Conservation (phyloP, 1,284 basidiomycete genomes). For the Xanthoconium separans region DNA sequence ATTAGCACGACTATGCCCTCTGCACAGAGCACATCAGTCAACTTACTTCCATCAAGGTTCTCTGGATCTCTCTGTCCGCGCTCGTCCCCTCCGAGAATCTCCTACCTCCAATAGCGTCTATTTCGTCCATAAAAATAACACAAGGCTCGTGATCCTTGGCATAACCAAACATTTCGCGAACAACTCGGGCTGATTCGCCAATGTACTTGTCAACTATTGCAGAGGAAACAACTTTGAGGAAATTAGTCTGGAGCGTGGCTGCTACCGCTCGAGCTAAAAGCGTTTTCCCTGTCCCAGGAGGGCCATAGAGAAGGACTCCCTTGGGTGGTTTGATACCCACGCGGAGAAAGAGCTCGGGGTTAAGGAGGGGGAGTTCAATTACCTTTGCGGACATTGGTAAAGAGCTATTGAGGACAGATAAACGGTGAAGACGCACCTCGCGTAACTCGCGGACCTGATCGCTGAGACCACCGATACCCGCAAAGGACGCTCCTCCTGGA, state of each 20-base stretch:
- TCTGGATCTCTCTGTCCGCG: conserved; percentile 98
- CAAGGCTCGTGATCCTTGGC: conserved; percentile 97
- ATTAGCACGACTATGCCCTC: not conserved
- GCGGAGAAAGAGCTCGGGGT: conserved; percentile 92
- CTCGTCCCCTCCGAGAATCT: conserved; percentile 98
- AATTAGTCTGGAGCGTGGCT: conserved; percentile 94
- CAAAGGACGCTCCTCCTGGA: conserved; percentile 93
- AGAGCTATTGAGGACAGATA: not conserved
- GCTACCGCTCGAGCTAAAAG: conserved; percentile 95
- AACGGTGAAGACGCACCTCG: conserved; percentile 59
- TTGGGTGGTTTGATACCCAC: conserved; percentile 97
- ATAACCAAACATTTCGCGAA: conserved; percentile 99
- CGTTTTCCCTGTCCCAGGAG: conserved; percentile 96
- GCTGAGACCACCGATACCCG: conserved; percentile 93
- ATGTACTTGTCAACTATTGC: conserved; percentile 99
- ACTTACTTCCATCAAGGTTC: conserved; percentile 94
- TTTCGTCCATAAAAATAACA: conserved; percentile 99
- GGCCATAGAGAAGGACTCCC: conserved; percentile 91
- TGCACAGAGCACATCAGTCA: not conserved
- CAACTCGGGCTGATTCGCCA: conserved; percentile 92
- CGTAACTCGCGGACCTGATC: conserved; percentile 97
- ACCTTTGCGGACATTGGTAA: conserved; percentile 50
- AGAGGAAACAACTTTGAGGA: conserved; percentile 98
- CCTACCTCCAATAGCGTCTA: conserved; percentile 95
- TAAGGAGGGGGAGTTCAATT: conserved; percentile 94